Conservation (phyloP, 805 yeast species). For the Metschnikowia kunwiensis region DNA sequence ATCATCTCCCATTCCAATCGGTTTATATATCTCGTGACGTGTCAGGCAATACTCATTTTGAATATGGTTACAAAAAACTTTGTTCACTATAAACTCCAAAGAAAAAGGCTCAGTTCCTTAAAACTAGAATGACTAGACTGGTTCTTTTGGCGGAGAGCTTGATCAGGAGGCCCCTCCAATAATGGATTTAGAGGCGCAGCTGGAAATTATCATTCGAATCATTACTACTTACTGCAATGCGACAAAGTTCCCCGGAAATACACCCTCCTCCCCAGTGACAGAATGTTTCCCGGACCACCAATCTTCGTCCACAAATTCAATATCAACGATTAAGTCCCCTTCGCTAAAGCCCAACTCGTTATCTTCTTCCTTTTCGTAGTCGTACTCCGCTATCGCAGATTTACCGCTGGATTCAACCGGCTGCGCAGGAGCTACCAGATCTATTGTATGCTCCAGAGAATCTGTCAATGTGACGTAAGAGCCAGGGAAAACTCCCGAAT, state of each 20-base stretch:
- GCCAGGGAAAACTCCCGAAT: constrained; percentile 55
- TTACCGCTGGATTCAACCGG: constrained; percentile 15
- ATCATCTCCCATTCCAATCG: too few relatives aligned
- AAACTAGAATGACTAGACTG: too few relatives aligned
- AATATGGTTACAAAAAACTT: too few relatives aligned
- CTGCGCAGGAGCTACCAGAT: constrained; percentile 14
- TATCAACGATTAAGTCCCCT: constrained; percentile 76
- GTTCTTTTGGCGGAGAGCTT: too few relatives aligned
- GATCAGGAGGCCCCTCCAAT: too few relatives aligned
- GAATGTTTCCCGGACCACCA: constrained; percentile 92
- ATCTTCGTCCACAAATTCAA: constrained; percentile 88
- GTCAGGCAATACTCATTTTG: too few relatives aligned
- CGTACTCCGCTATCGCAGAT: constrained; percentile 65
- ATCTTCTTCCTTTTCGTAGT: constrained; percentile 88
- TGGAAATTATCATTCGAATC: too few relatives aligned
- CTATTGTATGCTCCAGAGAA: not conserved
- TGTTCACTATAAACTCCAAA: too few relatives aligned
- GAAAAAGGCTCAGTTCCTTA: too few relatives aligned
- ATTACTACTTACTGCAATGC: constrained; percentile 20
- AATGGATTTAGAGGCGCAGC: too few relatives aligned
- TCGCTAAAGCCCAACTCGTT: constrained; percentile 84
- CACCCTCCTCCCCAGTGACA: constrained; percentile 67
- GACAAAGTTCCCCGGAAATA: constrained; percentile 93
- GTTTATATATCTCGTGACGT: too few relatives aligned
- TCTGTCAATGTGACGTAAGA: constrained; percentile 45